Conservation (phyloP, 2,329 filamentous ascomycete genomes). For the Colletotrichum navitas region DNA sequence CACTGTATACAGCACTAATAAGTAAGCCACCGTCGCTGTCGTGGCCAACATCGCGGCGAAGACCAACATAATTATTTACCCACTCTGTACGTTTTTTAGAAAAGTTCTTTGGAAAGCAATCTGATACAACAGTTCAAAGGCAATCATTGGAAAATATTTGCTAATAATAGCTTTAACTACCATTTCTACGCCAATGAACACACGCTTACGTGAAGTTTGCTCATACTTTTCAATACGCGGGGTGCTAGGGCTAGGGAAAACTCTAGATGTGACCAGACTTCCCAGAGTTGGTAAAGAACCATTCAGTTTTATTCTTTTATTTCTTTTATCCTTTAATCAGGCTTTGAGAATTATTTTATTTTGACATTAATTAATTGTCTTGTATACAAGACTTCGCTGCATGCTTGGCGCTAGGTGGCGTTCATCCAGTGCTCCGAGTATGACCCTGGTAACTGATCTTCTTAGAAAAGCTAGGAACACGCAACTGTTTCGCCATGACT, state of each 20-base stretch:
- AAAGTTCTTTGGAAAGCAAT: too few relatives aligned
- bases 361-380: not conserved
- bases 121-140: not conserved
- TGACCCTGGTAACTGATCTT: not conserved
- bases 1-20: too few relatives aligned
- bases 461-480: not conserved
- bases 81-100: too few relatives aligned
- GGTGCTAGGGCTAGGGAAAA: not conserved
- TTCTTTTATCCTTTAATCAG: not conserved
- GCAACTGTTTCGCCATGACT: conserved; percentile 1
- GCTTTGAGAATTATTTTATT: too few relatives aligned
- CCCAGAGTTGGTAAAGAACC: too few relatives aligned
- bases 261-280: not conserved
- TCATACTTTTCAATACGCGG: not conserved
- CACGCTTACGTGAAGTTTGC: not conserved
- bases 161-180: not conserved
- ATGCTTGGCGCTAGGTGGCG: not conserved
- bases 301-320: too few relatives aligned
- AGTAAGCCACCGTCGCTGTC: too few relatives aligned
- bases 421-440: not conserved
- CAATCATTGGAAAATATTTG: not conserved
- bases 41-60: too few relatives aligned
- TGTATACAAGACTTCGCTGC: not conserved
- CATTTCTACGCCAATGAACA: not conserved
- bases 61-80: too few relatives aligned